These are phyloP conservation scores for Cercophora samala DNA, from an alignment of 495 filamentous ascomycete genomes.

Conservation along the genomic window DNA sequence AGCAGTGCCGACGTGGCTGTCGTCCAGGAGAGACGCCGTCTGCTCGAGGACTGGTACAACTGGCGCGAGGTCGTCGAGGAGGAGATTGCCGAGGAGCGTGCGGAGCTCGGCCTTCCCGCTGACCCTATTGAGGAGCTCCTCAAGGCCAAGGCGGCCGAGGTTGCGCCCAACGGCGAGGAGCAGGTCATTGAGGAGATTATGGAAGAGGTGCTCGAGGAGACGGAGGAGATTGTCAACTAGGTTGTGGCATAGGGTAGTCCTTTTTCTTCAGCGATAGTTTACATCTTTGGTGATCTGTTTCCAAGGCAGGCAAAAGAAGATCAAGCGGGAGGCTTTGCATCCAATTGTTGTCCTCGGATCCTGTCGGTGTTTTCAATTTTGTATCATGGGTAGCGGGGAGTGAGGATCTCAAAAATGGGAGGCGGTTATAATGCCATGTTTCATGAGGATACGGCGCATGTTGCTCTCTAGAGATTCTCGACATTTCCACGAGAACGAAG, in stretches of 20 bases:
- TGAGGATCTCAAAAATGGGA: neutral
- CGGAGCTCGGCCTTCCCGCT: conserved; percentile 60
- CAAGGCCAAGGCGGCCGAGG: conserved; percentile 43
- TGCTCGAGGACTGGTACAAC: conserved; percentile 84
- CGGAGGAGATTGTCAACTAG: conserved; percentile 63
- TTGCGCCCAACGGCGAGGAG: conserved; percentile 59
- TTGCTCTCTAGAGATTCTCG: too few species aligned
- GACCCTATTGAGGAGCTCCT: conserved; percentile 58
- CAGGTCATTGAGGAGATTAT: conserved; percentile 82
- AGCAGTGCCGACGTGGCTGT: conserved; percentile 90
- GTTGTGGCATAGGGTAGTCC: neutral
- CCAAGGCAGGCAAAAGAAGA: neutral
- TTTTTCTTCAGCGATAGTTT: neutral
- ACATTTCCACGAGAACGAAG: too few species aligned
- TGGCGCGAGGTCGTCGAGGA: conserved; percentile 75
- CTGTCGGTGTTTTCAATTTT: neutral
- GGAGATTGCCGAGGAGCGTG: conserved; percentile 69
- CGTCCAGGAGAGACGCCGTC: conserved; percentile 76
- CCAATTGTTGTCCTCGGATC: neutral
- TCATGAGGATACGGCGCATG: neutral
- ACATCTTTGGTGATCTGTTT: neutral
- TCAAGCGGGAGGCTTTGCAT: neutral
- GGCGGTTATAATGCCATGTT: neutral
- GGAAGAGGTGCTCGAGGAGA: conserved; percentile 92
- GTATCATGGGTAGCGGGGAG: neutral